Conservation (phyloP, 352 stramenopile species). For the Elongisporangium anandrum region DNA sequence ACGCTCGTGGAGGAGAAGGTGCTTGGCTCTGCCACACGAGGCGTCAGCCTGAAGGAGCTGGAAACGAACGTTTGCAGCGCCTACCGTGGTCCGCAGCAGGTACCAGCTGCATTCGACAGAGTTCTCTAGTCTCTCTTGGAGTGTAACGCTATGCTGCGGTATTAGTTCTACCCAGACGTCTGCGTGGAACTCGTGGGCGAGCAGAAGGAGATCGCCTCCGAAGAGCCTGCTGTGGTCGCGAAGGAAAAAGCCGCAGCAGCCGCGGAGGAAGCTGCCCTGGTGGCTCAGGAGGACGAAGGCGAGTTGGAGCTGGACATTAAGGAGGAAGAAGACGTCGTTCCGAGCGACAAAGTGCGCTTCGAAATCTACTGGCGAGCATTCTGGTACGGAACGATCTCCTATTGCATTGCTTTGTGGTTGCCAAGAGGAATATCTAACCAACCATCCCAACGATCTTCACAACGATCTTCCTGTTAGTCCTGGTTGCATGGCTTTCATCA, state of each 20-base stretch:
- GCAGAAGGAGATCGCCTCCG: conserved; percentile 44
- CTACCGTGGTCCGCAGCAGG: conserved; percentile 60
- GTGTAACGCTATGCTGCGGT: neutral
- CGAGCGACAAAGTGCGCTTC: conserved; percentile 47
- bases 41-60: conserved; percentile 56
- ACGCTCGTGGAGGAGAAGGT: conserved; percentile 57
- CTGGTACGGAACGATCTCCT: conserved; percentile 34
- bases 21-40: conserved; percentile 48
- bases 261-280: conserved; percentile 7
- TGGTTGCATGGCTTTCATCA: conserved; percentile 74
- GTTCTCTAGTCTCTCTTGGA: neutral
- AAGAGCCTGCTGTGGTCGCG: conserved; percentile 15
- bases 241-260: conserved; percentile 10
- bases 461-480: conserved; percentile 24
- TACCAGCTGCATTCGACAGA: neutral
- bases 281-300: conserved; percentile 12
- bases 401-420: conserved; percentile 1
- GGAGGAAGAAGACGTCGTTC: conserved; percentile 13
- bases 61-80: conserved; percentile 51
- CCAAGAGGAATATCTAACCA: too few relatives aligned
- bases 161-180: conserved; percentile 43
- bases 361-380: conserved; percentile 80
- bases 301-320: conserved; percentile 34
- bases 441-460: too few relatives aligned
- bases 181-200: conserved; percentile 52